Conservation (phyloP, 1,284 basidiomycete species). For the Tremellales sp. region DNA sequence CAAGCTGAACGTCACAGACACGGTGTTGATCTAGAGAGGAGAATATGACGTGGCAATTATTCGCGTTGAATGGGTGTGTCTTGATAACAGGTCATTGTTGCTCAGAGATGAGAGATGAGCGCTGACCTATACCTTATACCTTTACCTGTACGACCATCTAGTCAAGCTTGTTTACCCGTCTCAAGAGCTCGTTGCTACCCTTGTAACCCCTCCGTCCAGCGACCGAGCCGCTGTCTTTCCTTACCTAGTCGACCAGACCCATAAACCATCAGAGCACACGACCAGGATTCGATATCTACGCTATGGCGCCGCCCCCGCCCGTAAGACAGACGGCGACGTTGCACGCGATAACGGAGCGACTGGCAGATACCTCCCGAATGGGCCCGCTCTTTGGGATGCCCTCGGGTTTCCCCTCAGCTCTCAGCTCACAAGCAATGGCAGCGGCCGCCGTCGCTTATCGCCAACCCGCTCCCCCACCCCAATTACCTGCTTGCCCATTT, state of each 20-base stretch:
- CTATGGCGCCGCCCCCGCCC: neutral
- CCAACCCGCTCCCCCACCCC: constrained; percentile 43
- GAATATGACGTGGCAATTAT: constrained; percentile 1
- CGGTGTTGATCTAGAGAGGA: neutral
- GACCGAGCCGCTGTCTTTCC: too few relatives aligned
- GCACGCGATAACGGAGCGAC: constrained; percentile 34
- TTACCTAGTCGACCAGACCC: too few relatives aligned
- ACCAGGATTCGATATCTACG: neutral
- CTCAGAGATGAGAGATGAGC: neutral
- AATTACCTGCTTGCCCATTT: constrained; percentile 36
- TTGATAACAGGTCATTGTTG: too few relatives aligned
- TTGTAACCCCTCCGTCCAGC: too few relatives aligned
- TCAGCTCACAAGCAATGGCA: constrained; percentile 22
- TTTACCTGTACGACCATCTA: too few relatives aligned
- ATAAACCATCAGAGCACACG: too few relatives aligned
- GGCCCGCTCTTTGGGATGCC: too few relatives aligned
- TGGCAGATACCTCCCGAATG: constrained; percentile 29
- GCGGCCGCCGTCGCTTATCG: constrained; percentile 35
- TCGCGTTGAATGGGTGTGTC: neutral
- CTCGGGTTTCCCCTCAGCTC: constrained; percentile 16
- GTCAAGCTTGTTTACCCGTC: too few relatives aligned
- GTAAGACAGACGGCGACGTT: constrained; percentile 20
- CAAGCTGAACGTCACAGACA: neutral
- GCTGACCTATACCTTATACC: too few relatives aligned
- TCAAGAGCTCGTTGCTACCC: too few relatives aligned